phyloP scores from a whole-genome alignment of 192 early-diverging fungal genomes.

The Coemansia sp. region DNA sequence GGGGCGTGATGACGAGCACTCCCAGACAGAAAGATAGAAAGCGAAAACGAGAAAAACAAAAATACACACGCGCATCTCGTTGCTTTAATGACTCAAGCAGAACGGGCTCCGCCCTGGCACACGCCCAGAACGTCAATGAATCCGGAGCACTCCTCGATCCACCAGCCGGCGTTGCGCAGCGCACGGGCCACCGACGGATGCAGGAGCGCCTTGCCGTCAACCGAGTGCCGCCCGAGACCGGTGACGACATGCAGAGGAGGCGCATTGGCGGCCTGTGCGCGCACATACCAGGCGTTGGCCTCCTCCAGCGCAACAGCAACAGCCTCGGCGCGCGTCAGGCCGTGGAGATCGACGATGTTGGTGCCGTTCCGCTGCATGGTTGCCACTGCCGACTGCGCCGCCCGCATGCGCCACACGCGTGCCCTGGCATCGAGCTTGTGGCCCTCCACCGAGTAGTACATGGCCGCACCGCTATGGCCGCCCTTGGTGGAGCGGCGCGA shows the following conservation, averaged over 20 bases:
- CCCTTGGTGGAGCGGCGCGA: slow-evolving; percentile 14
- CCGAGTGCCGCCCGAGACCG: slow-evolving; percentile 67
- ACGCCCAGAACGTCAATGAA: slow-evolving; percentile 51
- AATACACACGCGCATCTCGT: neutral
- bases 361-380: slow-evolving; percentile 50
- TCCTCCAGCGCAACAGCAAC: slow-evolving; percentile 60
- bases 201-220: slow-evolving; percentile 57
- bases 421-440: slow-evolving; percentile 35
- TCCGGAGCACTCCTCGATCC: slow-evolving; percentile 57
- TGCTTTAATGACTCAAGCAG: neutral
- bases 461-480: slow-evolving; percentile 35
- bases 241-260: slow-evolving; percentile 65
- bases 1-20: too few relatives aligned
- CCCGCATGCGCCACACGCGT: slow-evolving; percentile 52
- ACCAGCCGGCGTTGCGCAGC: slow-evolving; percentile 60
- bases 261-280: slow-evolving; percentile 11
- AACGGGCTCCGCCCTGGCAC: slow-evolving; percentile 8
- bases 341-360: slow-evolving; percentile 69
- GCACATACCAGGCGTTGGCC: slow-evolving; percentile 60
- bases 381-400: slow-evolving; percentile 44
- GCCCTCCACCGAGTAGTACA: slow-evolving; percentile 48
- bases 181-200: slow-evolving; percentile 55
- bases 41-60: neutral
- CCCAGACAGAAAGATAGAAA: neutral
- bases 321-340: slow-evolving; percentile 64